A percentile compares a stretch with the other conserved stretches of the same genome.
phyloP scores from a whole-genome alignment of 139 green algal genomes.

The Chlorella vulgaris region DNA sequence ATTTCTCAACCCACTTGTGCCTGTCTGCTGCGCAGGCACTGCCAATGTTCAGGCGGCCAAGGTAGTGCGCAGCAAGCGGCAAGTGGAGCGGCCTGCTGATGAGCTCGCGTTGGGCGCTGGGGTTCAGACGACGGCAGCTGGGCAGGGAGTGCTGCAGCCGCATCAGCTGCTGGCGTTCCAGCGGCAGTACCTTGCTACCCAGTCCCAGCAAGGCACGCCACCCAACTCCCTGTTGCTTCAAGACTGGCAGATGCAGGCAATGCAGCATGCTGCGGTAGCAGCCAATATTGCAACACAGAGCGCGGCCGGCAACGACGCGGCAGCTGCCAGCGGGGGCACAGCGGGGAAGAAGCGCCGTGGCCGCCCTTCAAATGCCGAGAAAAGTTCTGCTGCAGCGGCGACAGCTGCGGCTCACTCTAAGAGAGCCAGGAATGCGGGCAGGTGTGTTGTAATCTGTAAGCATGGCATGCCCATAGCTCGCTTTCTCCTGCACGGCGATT shows the following conservation, averaged over 20 bases:
- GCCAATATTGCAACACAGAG: background rate
- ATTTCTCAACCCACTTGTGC: too few relatives aligned
- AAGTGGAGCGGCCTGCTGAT: background rate
- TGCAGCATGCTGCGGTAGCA: background rate
- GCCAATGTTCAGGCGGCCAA: slow-evolving; percentile 18
- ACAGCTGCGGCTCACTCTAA: too few relatives aligned
- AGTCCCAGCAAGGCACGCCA: background rate
- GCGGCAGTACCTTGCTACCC: background rate
- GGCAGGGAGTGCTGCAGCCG: background rate
- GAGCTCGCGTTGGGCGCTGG: background rate
- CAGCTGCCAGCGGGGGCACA: background rate
- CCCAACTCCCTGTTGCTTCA: background rate
- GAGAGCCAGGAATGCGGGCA: too few relatives aligned
- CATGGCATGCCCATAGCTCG: too few relatives aligned
- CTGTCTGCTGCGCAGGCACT: slow-evolving; percentile 14
- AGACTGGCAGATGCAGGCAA: background rate
- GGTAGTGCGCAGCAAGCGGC: slow-evolving; percentile 2
- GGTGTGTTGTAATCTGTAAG: too few relatives aligned
- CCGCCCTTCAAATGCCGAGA: too few relatives aligned
- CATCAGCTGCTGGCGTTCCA: background rate
- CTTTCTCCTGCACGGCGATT: too few relatives aligned
- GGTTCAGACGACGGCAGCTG: background rate
- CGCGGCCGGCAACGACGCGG: background rate
- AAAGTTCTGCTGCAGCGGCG: too few relatives aligned
- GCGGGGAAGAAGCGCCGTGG: background rate